Percentiles rank a stretch among this genome's conserved stretches.
phyloP scores from a whole-genome alignment of 345 rosid genomes.

The rapeseed (Brassica napus) region DNA sequence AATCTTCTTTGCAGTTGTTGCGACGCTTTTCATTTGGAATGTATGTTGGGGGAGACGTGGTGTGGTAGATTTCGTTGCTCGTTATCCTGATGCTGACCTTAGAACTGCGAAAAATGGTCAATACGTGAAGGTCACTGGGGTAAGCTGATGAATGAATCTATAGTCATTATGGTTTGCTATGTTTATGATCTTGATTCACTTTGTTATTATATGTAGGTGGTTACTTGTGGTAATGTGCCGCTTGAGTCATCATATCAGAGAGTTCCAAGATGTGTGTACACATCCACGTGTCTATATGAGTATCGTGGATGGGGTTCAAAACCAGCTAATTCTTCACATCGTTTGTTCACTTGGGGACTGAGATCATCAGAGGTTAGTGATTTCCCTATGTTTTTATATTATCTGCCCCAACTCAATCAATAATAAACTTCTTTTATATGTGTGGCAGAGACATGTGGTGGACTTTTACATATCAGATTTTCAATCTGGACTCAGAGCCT shows the following conservation, averaged over 20 bases:
- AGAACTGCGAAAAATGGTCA: conserved; percentile 98
- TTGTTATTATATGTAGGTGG: conserved; percentile 59
- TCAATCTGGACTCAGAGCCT: conserved; percentile 94
- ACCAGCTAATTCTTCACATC: conserved; percentile 70
- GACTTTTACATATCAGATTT: conserved; percentile 99
- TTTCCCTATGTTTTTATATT: not conserved
- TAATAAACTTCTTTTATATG: conserved; percentile 8
- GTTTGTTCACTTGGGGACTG: conserved; percentile 41
- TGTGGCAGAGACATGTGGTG: conserved; percentile 86
- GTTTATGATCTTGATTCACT: conserved; percentile 18
- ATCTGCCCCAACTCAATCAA: conserved; percentile 8
- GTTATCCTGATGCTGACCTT: conserved; percentile 90
- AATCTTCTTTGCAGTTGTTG: conserved; percentile 75
- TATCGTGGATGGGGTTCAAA: conserved; percentile 83
- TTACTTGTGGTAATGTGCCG: conserved; percentile 94
- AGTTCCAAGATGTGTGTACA: conserved; percentile 82
- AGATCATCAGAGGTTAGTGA: conserved; percentile 54
- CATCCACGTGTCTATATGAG: conserved; percentile 81
- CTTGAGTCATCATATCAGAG: conserved; percentile 92
- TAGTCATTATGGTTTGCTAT: not conserved
- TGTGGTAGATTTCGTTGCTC: conserved; percentile 69
- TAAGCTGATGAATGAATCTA: conserved; percentile 39
- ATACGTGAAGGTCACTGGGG: conserved; percentile 98
- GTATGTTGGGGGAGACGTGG: conserved; percentile 78
- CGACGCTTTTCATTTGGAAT: conserved; percentile 83